A percentile compares a stretch with the other conserved stretches of the same genome.
These are phyloP conservation scores for Septoria petroselini DNA, from an alignment of 2,329 filamentous ascomycete genomes.

Conservation along the genomic window DNA sequence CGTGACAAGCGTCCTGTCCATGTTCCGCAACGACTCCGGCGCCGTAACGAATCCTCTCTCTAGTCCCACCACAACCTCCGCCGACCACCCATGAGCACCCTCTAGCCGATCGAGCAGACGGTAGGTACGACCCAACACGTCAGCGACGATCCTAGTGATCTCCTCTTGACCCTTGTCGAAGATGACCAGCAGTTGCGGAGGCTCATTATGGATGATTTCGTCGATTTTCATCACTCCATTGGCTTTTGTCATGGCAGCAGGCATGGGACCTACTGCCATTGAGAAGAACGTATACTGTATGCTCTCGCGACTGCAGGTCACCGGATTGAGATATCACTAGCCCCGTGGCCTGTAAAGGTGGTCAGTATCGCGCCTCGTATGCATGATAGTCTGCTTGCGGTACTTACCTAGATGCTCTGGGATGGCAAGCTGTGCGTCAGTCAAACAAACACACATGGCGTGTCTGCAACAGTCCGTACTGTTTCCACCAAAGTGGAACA, in stretches of 20 bases:
- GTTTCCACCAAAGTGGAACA: slow-evolving; percentile 23
- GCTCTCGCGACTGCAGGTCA: slow-evolving; percentile 29
- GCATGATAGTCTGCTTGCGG: slow-evolving; percentile 7
- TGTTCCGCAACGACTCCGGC: slow-evolving; percentile 57
- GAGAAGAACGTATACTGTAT: slow-evolving; percentile 11
- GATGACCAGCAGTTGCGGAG: slow-evolving; percentile 53
- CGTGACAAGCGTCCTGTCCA: slow-evolving; percentile 66
- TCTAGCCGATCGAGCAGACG: slow-evolving; percentile 57
- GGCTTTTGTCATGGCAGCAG: slow-evolving; percentile 26
- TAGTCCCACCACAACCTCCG: slow-evolving; percentile 67
- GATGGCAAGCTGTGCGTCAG: slow-evolving; percentile 30
- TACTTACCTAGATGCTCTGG: slow-evolving; percentile 29
- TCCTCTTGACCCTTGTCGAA: slow-evolving; percentile 69
- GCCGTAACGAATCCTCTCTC: slow-evolving; percentile 55
- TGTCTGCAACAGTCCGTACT: slow-evolving; percentile 20
- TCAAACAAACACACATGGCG: slow-evolving; percentile 32
- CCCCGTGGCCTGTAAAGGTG: slow-evolving; percentile 31
- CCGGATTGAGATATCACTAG: slow-evolving; percentile 36
- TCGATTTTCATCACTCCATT: slow-evolving; percentile 35
- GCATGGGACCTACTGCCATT: slow-evolving; percentile 20
- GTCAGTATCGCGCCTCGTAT: slow-evolving; percentile 12
- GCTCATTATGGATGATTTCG: slow-evolving; percentile 35
- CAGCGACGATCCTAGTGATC: slow-evolving; percentile 71
- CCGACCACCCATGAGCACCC: slow-evolving; percentile 54
- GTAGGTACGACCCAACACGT: slow-evolving; percentile 73